A percentile compares a stretch with the other conserved stretches of the same genome.
Conservation (phyloP, 2,329 filamentous ascomycete species). For the Harringtonia lauricola region DNA sequence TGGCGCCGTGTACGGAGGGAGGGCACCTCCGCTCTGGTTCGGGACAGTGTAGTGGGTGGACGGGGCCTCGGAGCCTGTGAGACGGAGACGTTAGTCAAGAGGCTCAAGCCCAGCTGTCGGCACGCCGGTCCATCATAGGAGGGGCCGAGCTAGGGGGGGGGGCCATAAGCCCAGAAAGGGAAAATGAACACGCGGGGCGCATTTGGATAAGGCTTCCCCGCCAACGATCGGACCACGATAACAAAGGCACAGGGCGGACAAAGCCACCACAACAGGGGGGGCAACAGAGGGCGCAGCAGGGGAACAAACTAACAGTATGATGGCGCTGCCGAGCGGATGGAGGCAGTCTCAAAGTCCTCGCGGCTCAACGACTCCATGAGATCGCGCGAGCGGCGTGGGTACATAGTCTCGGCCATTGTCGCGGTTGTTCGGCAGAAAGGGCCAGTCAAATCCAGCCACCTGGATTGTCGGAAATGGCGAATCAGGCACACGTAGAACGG, state of each 20-base stretch:
- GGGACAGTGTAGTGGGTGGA: constrained; percentile 48
- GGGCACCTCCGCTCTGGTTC: constrained; percentile 24
- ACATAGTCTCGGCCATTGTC: constrained; percentile 3
- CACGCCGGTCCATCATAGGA: no score
- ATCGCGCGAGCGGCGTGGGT: constrained; percentile 8
- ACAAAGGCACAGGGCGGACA: not conserved
- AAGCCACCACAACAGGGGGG: not conserved
- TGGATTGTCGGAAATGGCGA: not conserved
- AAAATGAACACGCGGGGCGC: not conserved
- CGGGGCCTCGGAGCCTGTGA: constrained; percentile 49
- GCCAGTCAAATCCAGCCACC: not conserved
- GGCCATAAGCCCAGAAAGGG: not conserved
- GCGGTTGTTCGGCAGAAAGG: not conserved
- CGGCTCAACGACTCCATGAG: constrained; percentile 18
- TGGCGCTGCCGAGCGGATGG: constrained; percentile 55
- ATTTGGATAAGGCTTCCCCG: not conserved
- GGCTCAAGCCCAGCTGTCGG: no score
- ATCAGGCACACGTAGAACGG: not conserved
- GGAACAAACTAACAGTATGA: constrained; percentile 48
- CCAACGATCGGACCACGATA: not conserved
- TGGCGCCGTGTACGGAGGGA: constrained; percentile 41
- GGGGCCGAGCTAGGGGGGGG: not conserved
- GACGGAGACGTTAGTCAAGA: not conserved
- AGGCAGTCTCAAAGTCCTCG: constrained; percentile 56
- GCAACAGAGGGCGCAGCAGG: not conserved